Conservation (phyloP, 768 basidiomycete species). For the Mycena alexandri region DNA sequence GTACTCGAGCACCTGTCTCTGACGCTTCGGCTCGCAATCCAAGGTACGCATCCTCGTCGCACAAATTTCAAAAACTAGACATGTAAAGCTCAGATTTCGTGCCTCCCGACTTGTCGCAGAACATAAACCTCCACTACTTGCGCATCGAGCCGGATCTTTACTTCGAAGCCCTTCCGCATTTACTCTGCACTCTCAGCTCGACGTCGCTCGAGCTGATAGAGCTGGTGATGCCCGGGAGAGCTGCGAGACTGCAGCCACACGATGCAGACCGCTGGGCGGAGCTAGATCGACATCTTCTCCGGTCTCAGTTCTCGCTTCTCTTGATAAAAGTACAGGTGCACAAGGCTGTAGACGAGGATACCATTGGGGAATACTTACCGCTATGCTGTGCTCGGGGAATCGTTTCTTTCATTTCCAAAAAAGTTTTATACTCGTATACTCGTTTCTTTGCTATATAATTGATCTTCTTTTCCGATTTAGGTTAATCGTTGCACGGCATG, state of each 20-base stretch:
- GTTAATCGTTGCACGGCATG: too few species aligned
- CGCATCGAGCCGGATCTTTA: constrained; percentile 15
- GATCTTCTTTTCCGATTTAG: neutral
- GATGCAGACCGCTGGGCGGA: constrained; percentile 8
- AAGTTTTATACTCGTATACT: neutral
- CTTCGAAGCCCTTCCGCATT: constrained; percentile 1
- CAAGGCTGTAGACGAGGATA: constrained; percentile 16
- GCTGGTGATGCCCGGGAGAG: constrained; percentile 16
- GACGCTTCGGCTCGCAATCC: neutral
- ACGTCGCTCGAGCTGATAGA: constrained; percentile 8
- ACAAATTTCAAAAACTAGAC: neutral
- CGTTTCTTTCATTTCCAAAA: constrained; percentile 3
- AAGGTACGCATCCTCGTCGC: neutral
- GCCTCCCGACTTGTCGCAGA: neutral
- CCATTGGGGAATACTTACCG: constrained; percentile 3
- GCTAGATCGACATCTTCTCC: constrained; percentile 8
- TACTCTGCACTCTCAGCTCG: constrained; percentile 6
- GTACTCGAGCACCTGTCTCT: neutral
- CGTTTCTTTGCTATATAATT: neutral
- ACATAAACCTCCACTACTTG: constrained; percentile 2
- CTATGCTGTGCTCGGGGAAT: constrained; percentile 8
- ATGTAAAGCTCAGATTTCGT: neutral
- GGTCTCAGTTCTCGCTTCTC: neutral
- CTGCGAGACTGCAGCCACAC: constrained; percentile 1
- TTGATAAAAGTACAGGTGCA: constrained; percentile 4